Conservation (phyloP, 371 early-diverging fungal species). For the Zychaea mexicana region DNA sequence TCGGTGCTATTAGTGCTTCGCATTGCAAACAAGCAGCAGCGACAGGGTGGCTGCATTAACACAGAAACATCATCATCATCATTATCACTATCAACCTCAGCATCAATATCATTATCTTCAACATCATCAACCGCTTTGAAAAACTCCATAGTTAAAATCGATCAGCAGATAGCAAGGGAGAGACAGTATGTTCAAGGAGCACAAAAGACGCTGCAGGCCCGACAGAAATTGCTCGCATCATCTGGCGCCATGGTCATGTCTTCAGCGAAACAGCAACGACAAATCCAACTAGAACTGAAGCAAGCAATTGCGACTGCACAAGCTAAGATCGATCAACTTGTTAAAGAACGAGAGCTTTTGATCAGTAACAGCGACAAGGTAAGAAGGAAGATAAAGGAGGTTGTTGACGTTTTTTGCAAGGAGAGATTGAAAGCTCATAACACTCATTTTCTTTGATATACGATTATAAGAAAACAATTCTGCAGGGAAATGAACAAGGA, state of each 20-base stretch:
- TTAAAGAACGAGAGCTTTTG: neutral
- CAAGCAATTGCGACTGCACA: slow-evolving; percentile 2
- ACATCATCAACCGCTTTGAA: neutral
- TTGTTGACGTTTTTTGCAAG: neutral
- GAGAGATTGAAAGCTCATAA: too few species aligned
- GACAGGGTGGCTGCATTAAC: neutral
- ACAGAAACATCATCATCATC: neutral
- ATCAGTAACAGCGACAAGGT: slow-evolving; percentile 4
- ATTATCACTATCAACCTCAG: neutral
- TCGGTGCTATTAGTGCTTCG: neutral
- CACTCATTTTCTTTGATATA: too few species aligned
- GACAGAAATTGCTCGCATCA: neutral
- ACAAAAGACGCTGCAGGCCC: slow-evolving; percentile 4
- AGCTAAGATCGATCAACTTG: neutral
- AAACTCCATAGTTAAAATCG: neutral
- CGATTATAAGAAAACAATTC: too few species aligned
- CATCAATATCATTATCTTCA: neutral
- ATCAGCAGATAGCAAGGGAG: neutral
- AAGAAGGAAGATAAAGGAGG: neutral
- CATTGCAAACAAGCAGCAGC: neutral
- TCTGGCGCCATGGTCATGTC: neutral
- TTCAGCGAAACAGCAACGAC: slow-evolving; percentile 1
- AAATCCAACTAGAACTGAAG: slow-evolving; percentile 5
- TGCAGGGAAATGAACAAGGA: neutral
- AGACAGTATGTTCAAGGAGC: slow-evolving; percentile 6